These are phyloP conservation scores for Amanita inopinata DNA, from an alignment of 768 basidiomycete genomes.

Conservation along the genomic window DNA sequence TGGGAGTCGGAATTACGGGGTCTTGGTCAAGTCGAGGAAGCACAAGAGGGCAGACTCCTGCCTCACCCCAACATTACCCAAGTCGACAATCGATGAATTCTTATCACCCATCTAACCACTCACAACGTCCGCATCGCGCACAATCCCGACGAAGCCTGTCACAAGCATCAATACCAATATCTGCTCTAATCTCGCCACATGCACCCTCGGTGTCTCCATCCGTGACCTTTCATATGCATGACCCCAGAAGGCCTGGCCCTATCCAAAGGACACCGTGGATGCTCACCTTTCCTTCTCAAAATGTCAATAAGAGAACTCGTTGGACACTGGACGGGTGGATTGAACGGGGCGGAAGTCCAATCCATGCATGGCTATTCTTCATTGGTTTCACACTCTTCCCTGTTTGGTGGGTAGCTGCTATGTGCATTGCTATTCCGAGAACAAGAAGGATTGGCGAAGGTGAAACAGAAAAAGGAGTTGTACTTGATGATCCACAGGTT, in stretches of 20 bases:
- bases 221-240: constrained; percentile 68
- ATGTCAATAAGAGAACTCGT: constrained; percentile 20
- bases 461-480: constrained; percentile 55
- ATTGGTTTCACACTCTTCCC: constrained; percentile 58
- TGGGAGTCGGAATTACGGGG: constrained; percentile 32
- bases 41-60: constrained; percentile 15
- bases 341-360: constrained; percentile 44
- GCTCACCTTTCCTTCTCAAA: constrained; percentile 33
- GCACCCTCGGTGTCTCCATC: constrained; percentile 60
- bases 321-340: constrained; percentile 28
- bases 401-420: constrained; percentile 54
- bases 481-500: constrained; percentile 72
- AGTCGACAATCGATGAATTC: constrained; percentile 16
- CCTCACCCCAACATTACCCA: constrained; percentile 15
- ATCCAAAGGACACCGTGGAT: constrained; percentile 54
- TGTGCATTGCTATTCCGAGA: constrained; percentile 42
- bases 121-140: constrained; percentile 20
- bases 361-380: constrained; percentile 75
- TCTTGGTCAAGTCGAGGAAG: constrained; percentile 35
- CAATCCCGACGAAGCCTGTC: constrained; percentile 50
- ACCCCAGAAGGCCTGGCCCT: constrained; percentile 58
- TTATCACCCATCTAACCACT: constrained; percentile 16
- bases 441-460: constrained; percentile 54
- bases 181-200: constrained; percentile 68
- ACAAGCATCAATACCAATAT: constrained; percentile 69